These are phyloP conservation scores for Marasmius tenuissimus DNA, from an alignment of 1,284 basidiomycete genomes.

Conservation along the genomic window DNA sequence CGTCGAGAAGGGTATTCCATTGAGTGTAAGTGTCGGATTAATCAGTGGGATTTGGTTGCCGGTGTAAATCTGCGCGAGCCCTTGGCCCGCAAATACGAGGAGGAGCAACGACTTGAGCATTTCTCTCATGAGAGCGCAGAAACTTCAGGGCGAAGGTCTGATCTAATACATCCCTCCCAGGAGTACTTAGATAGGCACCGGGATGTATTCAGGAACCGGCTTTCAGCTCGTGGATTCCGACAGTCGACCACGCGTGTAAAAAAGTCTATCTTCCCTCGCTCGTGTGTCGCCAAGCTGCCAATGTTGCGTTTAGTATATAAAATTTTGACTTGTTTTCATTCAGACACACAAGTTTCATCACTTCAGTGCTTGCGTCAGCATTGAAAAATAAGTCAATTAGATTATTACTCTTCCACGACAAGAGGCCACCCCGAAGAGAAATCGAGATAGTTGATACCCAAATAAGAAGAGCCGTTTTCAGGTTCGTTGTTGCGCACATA, in stretches of 20 bases:
- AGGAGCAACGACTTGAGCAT: background rate
- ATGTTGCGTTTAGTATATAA: too few relatives aligned
- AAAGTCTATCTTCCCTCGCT: too few relatives aligned
- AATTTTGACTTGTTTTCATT: too few relatives aligned
- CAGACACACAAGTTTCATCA: too few relatives aligned
- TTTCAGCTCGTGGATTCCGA: too few relatives aligned
- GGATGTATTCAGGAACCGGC: too few relatives aligned
- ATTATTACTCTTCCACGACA: constrained; percentile 5
- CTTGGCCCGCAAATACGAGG: background rate
- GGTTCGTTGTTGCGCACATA: constrained; percentile 16
- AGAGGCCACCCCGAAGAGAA: constrained; percentile 20
- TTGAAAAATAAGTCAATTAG: too few relatives aligned
- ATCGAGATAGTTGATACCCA: constrained; percentile 20
- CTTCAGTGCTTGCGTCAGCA: too few relatives aligned
- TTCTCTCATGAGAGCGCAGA: background rate
- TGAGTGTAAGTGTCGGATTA: constrained; percentile 4
- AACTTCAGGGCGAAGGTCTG: background rate
- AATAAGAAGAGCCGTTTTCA: constrained; percentile 11
- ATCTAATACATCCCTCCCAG: too few relatives aligned
- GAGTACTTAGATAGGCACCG: too few relatives aligned
- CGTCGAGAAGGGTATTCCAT: constrained; percentile 16
- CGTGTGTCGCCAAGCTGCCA: too few relatives aligned
- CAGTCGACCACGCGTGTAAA: too few relatives aligned
- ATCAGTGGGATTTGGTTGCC: background rate
- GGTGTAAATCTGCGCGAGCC: background rate